A percentile compares a stretch with the other conserved stretches of the same genome.
phyloP scores from a whole-genome alignment of 345 rosid species.

The Turnera subulata region DNA sequence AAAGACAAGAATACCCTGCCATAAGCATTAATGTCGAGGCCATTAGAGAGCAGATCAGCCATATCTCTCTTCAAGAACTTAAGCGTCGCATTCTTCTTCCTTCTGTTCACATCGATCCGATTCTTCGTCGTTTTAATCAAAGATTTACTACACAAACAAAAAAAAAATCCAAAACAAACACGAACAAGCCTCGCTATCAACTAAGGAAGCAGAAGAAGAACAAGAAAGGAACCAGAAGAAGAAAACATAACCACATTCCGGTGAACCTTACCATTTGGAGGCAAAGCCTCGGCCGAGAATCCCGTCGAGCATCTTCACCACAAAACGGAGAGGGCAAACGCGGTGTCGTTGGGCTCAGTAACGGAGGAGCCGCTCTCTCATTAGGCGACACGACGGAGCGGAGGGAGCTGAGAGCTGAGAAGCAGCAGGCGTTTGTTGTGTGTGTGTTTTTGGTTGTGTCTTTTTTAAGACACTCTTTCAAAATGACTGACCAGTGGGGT shows the following conservation, averaged over 20 bases:
- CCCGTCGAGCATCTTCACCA: conserved; percentile 71
- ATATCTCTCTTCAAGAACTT: conserved; percentile 82
- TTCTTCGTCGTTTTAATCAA: conserved; percentile 69
- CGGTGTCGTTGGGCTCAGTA: not conserved
- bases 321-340: not conserved
- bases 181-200: not conserved
- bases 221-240: not conserved
- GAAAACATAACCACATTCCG: not conserved
- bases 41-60: conserved; percentile 84
- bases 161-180: conserved; percentile 9
- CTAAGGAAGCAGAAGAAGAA: not conserved
- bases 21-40: conserved; percentile 75
- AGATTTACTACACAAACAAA: conserved; percentile 55
- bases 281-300: conserved; percentile 76
- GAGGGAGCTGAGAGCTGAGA: no score
- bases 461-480: no score
- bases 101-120: conserved; percentile 80
- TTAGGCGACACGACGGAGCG: no score
- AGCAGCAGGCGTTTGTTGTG: no score
- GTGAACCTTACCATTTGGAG: conserved; percentile 68
- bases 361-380: no score
- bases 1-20: conserved; percentile 48
- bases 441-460: not conserved
- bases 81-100: conserved; percentile 80
- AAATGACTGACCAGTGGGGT: not conserved